phyloP scores from a whole-genome alignment of 169 alveolate species.

The Plasmodium falciparum region DNA sequence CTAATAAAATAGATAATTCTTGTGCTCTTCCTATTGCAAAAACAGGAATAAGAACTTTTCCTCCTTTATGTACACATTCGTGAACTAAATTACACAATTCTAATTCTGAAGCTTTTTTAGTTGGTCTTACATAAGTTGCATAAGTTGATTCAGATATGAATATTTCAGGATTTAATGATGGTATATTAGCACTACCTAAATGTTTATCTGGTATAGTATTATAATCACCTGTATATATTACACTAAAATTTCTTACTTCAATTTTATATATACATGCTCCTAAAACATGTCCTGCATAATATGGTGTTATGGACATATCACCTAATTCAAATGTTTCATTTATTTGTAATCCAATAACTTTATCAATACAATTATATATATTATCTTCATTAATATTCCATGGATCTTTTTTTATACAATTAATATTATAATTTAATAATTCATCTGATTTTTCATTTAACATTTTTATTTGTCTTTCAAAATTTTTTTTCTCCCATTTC shows the following conservation, averaged over 20 bases:
- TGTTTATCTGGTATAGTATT: conserved; percentile 97
- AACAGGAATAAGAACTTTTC: conserved; percentile 98
- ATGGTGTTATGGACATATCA: conserved; percentile 94
- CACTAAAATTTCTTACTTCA: conserved; percentile 92
- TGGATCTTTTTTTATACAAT: conserved; percentile 79
- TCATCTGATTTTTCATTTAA: conserved; percentile 80
- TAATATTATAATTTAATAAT: conserved; percentile 59
- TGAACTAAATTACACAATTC: conserved; percentile 94
- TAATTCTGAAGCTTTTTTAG: conserved; percentile 96
- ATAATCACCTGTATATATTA: conserved; percentile 96
- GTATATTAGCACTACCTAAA: conserved; percentile 96
- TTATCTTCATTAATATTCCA: conserved; percentile 90
- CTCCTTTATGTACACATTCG: conserved; percentile 89
- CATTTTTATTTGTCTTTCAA: conserved; percentile 80
- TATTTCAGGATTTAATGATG: conserved; percentile 93
- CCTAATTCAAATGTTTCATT: conserved; percentile 91
- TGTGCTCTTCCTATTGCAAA: conserved; percentile 99
- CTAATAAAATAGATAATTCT: conserved; percentile 97
- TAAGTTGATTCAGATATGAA: conserved; percentile 97
- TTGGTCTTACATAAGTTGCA: conserved; percentile 96
- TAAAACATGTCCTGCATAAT: conserved; percentile 98
- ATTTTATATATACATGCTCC: conserved; percentile 98
- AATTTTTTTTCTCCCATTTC: conserved; percentile 78
- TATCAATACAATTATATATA: conserved; percentile 89
- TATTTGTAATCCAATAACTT: conserved; percentile 92